Evolutionary conservation across 108 stramenopile genomes (phyloP), one percentile per base, ranked within the genome.

Genomic region (Fragilariopsis cylindrus): DNA sequence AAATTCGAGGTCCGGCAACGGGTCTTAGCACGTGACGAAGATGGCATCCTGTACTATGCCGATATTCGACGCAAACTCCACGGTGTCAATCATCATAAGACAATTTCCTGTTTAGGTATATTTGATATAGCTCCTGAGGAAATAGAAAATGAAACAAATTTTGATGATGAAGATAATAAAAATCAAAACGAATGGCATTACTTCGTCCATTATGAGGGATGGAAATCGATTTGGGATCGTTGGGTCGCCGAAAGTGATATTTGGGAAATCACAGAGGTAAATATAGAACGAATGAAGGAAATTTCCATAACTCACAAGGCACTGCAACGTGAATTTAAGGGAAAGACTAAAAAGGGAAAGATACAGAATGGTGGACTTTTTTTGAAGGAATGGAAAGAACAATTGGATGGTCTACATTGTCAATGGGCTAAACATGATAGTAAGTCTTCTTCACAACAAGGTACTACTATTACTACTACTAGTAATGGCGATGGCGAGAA

Each of bases 161-260:
- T 54, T 30, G 60, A 48, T 21, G 47, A 62, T 30, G 57, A 43
- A 45, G 13, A 73, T 40, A 75, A 71, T 12, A 70, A 3, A 60
- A 6, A 41, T 68, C 43, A 13, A 57, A 49, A 70, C 69, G 60
- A 71, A 55, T 87, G 87, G 83, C 81, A 84, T 58, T 91, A 89
- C 74, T 94, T 89, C 71, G 84, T 94, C 19, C 93, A 94, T 60
- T 94, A 84, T 68, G 57, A 74, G 44, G 82, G 84, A 44, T 94
- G 93, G 93, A 88, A 87, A 49, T 81, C 82, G 6, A 82, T 88
- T 44, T 94, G 90, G 90, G 93, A 94, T 86, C 85, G 89, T 48
- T 94, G 93, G 93, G 85, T 90, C 9, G 46, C 74, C 4, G 84
- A 87, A 76, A 42, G 57, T 19, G 80, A 77, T 48, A 58, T 94